A percentile compares a stretch with the other conserved stretches of the same genome.
Evolutionary conservation across 2,329 filamentous ascomycete genomes (phyloP).

Genomic region (Fragosphaeria purpurea): DNA sequence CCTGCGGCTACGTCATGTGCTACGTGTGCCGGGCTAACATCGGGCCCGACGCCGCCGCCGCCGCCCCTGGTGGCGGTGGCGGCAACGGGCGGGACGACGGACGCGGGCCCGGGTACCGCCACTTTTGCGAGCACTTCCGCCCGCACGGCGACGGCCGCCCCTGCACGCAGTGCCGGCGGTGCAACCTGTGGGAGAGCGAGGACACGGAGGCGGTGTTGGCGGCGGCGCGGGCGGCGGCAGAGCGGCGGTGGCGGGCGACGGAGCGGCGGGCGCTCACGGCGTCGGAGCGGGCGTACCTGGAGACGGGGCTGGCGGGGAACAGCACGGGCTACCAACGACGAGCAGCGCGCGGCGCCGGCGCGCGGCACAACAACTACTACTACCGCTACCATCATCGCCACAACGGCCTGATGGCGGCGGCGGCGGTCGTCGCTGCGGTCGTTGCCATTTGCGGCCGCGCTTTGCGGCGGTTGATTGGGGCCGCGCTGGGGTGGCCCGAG

Average conservation of each 20-base stretch:
- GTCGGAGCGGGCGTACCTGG: constrained; percentile 45
- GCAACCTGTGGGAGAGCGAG: constrained; percentile 70
- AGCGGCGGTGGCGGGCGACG: constrained; percentile 51
- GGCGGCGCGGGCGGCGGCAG: constrained; percentile 60
- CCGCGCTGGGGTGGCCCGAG: not conserved
- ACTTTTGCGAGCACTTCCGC: constrained; percentile 95
- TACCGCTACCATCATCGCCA: too few species aligned
- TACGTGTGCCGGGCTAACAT: constrained; percentile 84
- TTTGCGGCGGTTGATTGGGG: not conserved
- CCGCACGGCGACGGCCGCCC: constrained; percentile 60
- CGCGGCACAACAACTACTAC: not conserved
- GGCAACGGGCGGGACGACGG: too few species aligned
- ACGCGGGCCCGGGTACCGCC: constrained; percentile 86
- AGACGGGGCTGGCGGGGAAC: constrained; percentile 36
- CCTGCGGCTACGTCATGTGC: constrained; percentile 96
- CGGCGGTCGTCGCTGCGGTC: not conserved
- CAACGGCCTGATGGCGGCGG: not conserved
- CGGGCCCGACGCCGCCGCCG: constrained; percentile 40
- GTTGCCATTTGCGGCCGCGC: constrained; percentile 9
- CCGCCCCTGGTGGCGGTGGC: too few species aligned
- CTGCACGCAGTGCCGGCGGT: constrained; percentile 71
- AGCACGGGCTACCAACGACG: not conserved
- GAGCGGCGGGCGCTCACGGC: constrained; percentile 28
- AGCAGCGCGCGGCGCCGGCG: not conserved
- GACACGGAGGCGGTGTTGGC: constrained; percentile 59